A percentile compares a stretch with the other conserved stretches of the same genome.
These are phyloP conservation scores for Boletus speciosus DNA, from an alignment of 768 basidiomycete species.

Conservation along the genomic window DNA sequence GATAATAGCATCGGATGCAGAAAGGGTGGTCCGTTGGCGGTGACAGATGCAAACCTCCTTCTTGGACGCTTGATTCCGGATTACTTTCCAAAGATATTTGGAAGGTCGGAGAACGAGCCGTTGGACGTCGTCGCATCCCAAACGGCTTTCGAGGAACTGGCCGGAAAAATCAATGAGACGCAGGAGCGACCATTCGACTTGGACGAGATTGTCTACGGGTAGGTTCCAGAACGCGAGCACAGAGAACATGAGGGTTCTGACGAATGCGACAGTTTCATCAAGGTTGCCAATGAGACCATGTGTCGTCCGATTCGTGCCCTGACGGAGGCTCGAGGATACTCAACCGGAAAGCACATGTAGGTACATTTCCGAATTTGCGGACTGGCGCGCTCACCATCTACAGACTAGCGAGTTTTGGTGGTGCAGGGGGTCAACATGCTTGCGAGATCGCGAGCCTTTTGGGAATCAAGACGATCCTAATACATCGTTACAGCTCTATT, in stretches of 20 bases:
- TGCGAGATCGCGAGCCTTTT: constrained; percentile 86
- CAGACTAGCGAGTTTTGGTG: constrained; percentile 84
- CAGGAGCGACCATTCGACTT: constrained; percentile 57
- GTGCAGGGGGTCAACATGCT: constrained; percentile 89
- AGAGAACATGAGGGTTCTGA: not conserved
- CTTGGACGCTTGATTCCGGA: constrained; percentile 86
- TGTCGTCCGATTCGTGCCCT: constrained; percentile 86
- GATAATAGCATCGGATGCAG: constrained; percentile 33
- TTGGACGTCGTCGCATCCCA: constrained; percentile 73
- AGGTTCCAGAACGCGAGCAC: constrained; percentile 14
- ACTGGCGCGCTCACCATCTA: not conserved
- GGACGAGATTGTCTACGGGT: constrained; percentile 91
- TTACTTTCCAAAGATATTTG: constrained; percentile 95
- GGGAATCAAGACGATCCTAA: constrained; percentile 83
- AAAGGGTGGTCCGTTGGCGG: constrained; percentile 87
- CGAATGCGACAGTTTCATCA: constrained; percentile 67
- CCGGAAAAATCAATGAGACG: constrained; percentile 65
- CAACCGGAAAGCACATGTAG: constrained; percentile 70
- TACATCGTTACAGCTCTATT: constrained; percentile 90
- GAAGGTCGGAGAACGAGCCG: constrained; percentile 81
- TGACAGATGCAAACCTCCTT: constrained; percentile 90
- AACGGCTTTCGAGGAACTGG: constrained; percentile 63
- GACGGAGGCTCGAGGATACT: constrained; percentile 86
- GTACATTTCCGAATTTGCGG: constrained; percentile 5
- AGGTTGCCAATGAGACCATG: constrained; percentile 97